Evolutionary conservation across 768 basidiomycete genomes (phyloP).

Genomic region (Mycena capillaripes): DNA sequence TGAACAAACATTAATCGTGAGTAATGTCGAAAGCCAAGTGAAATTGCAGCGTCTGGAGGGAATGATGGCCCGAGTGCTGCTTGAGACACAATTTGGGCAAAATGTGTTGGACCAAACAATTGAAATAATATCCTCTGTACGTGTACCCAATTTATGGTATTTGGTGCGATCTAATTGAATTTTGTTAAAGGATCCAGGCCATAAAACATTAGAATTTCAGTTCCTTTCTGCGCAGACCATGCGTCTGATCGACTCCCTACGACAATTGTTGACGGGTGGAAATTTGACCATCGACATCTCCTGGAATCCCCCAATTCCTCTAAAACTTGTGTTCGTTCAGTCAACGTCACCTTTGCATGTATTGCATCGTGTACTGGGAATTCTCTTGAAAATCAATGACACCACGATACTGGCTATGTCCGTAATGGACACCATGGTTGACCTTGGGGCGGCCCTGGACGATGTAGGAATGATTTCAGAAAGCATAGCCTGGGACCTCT

Average conservation of each 20-base stretch:
- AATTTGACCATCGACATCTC: background rate
- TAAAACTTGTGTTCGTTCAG: too few species aligned
- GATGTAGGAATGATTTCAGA: too few species aligned
- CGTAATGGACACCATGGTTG: too few species aligned
- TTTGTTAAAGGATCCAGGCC: slow-evolving; percentile 6
- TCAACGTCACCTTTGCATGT: background rate
- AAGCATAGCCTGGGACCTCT: too few species aligned
- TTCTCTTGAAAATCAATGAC: too few species aligned
- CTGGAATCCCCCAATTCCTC: background rate
- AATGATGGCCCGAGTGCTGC: slow-evolving; percentile 13
- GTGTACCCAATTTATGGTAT: background rate
- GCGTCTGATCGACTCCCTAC: background rate
- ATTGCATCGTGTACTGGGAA: too few species aligned
- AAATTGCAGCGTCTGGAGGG: slow-evolving; percentile 2
- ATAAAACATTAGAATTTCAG: slow-evolving; percentile 8
- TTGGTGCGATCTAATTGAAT: too few species aligned
- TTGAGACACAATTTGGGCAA: slow-evolving; percentile 19
- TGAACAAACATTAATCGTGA: background rate
- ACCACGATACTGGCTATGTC: background rate
- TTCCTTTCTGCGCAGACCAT: slow-evolving; percentile 20
- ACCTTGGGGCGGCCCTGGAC: too few species aligned
- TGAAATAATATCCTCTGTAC: slow-evolving; percentile 16
- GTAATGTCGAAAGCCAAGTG: slow-evolving; percentile 16
- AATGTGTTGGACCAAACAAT: slow-evolving; percentile 1
- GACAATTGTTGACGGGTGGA: background rate